phyloP scores from a whole-genome alignment of 352 stramenopile genomes.

The Phytophthora pisi region DNA sequence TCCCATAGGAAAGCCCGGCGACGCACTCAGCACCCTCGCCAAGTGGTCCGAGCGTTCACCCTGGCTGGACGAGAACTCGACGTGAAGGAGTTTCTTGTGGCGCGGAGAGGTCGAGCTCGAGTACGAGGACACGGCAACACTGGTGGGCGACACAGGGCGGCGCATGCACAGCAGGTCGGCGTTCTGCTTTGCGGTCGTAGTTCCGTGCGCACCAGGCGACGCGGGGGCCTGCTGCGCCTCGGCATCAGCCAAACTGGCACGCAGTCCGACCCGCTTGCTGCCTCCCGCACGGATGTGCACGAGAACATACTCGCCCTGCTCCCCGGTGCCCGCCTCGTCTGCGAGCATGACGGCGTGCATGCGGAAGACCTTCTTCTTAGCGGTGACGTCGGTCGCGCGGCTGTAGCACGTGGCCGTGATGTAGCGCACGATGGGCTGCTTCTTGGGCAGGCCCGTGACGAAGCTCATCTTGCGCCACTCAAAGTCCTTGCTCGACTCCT shows the following conservation, averaged over 20 bases:
- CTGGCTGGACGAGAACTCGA: constrained; percentile 30
- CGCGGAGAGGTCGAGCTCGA: constrained; percentile 48
- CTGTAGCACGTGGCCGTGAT: constrained; percentile 80
- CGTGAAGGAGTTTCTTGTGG: constrained; percentile 54
- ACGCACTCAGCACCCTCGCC: constrained; percentile 8
- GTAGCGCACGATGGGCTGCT: constrained; percentile 74
- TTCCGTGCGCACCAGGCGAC: constrained; percentile 23
- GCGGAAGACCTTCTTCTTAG: constrained; percentile 80
- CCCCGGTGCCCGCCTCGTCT: constrained; percentile 45
- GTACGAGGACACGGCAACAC: constrained; percentile 44
- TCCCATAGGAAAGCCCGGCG: constrained; percentile 11
- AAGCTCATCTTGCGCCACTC: constrained; percentile 88
- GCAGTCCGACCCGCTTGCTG: constrained; percentile 72
- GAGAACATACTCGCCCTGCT: constrained; percentile 65
- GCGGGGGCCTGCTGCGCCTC: constrained; percentile 25
- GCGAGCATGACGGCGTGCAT: constrained; percentile 85
- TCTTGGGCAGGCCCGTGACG: constrained; percentile 78
- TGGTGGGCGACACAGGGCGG: constrained; percentile 47
- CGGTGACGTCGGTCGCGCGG: constrained; percentile 50
- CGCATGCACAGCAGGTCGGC: constrained; percentile 25
- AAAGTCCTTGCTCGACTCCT: constrained; percentile 72
- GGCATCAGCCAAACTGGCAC: constrained; percentile 35
- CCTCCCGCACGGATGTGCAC: constrained; percentile 77
- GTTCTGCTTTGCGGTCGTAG: constrained; percentile 12
- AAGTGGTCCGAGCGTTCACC: constrained; percentile 21